A percentile compares a stretch with the other conserved stretches of the same genome.
phyloP scores from a whole-genome alignment of 2,329 filamentous ascomycete genomes.

The Ophiostoma triangulosporum region DNA sequence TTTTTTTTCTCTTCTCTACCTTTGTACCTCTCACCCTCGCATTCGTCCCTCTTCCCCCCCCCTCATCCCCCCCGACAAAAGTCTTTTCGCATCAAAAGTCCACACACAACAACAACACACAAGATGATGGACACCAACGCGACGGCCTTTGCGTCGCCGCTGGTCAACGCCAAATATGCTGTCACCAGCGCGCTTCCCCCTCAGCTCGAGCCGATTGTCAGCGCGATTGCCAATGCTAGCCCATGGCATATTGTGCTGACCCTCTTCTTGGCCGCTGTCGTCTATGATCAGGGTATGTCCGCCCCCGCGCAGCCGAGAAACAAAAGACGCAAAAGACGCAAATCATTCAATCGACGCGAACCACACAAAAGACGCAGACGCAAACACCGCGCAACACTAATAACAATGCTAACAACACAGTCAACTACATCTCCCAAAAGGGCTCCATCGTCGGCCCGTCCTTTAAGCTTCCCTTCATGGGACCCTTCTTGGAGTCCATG shows the following conservation, averaged over 20 bases:
- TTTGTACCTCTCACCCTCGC: background rate
- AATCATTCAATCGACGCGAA: no score
- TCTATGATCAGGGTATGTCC: slow-evolving; percentile 73
- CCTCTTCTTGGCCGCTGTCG: slow-evolving; percentile 54
- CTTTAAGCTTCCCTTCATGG: slow-evolving; percentile 76
- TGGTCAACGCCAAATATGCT: slow-evolving; percentile 42
- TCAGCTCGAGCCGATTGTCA: slow-evolving; percentile 42
- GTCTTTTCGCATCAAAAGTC: no score
- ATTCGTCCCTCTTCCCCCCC: background rate
- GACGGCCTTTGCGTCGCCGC: slow-evolving; percentile 51
- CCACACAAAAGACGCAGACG: no score
- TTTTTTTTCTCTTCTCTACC: background rate
- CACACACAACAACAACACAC: background rate
- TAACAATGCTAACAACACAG: slow-evolving; percentile 28
- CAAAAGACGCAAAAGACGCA: background rate
- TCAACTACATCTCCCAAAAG: slow-evolving; percentile 62
- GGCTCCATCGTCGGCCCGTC: slow-evolving; percentile 61
- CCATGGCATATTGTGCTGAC: slow-evolving; percentile 53
- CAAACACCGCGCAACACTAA: no score
- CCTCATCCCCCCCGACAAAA: no score
- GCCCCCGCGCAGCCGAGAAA: no score
- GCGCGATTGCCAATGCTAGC: slow-evolving; percentile 43
- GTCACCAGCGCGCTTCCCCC: slow-evolving; percentile 36
- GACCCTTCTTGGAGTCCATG: slow-evolving; percentile 87
- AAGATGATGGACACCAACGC: slow-evolving; percentile 34